Conservation (phyloP, 495 filamentous ascomycete genomes). For the Podospora fimiseda region DNA sequence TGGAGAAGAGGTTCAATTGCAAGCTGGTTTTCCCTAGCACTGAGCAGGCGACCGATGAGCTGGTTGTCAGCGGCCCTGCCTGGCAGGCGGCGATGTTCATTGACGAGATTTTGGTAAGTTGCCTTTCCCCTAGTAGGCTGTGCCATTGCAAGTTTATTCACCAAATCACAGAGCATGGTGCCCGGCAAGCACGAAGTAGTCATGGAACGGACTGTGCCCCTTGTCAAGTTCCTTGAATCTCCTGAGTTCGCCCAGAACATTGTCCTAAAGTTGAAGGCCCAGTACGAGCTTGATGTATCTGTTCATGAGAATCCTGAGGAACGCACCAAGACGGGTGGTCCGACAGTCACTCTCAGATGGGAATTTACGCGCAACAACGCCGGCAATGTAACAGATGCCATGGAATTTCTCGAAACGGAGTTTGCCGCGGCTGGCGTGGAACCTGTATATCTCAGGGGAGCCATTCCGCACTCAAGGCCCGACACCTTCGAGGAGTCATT, state of each 20-base stretch:
- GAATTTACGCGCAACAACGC: conserved; percentile 96
- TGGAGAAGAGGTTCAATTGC: conserved; percentile 98
- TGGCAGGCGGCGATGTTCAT: conserved; percentile 95
- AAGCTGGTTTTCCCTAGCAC: conserved; percentile 96
- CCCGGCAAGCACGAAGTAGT: conserved; percentile 90
- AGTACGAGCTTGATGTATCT: conserved; percentile 83
- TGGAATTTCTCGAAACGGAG: conserved; percentile 82
- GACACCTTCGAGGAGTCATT: conserved; percentile 97
- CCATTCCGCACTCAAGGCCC: conserved; percentile 91
- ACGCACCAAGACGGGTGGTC: conserved; percentile 46
- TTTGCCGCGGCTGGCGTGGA: conserved; percentile 81
- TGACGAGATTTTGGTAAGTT: conserved; percentile 78
- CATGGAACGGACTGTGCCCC: conserved; percentile 63
- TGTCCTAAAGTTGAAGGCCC: conserved; percentile 72
- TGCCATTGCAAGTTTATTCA: not conserved
- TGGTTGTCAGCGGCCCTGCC: conserved; percentile 90
- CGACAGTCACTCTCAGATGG: conserved; percentile 46
- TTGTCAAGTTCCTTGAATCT: conserved; percentile 73
- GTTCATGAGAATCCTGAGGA: conserved; percentile 54
- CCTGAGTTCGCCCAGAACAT: conserved; percentile 71
- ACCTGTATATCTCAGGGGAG: conserved; percentile 78
- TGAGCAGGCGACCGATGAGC: conserved; percentile 91
- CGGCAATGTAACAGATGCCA: conserved; percentile 88
- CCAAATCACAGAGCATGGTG: conserved; percentile 75
- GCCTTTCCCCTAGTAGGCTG: not conserved